Evolutionary conservation across 225 moss, liverwort and hornwort genomes (phyloP).

Genomic region (Physcomitrellopsis africana): DNA sequence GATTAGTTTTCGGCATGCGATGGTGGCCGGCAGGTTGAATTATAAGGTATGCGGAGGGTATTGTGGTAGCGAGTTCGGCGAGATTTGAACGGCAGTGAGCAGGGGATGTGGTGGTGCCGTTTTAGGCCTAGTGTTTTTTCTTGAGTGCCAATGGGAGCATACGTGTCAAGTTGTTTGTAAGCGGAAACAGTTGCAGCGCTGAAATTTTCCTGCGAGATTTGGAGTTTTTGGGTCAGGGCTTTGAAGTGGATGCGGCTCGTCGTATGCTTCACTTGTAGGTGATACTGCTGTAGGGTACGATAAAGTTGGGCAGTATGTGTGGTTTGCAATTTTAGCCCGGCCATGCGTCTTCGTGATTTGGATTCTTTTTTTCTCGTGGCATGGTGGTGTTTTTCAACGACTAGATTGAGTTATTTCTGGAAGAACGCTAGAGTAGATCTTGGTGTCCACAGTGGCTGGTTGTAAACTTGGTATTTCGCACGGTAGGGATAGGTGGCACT

Average conservation of each 20-base stretch:
- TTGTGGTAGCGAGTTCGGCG: neutral
- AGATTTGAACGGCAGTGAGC: neutral
- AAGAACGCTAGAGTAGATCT: conserved; percentile 3
- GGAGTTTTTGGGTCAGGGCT: conserved; percentile 1
- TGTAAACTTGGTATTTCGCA: neutral
- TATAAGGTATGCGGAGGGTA: neutral
- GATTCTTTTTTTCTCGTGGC: conserved; percentile 10
- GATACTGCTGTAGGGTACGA: conserved; percentile 13
- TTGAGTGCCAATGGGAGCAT: neutral
- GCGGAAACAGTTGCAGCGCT: neutral
- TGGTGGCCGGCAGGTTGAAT: neutral
- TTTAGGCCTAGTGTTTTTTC: neutral
- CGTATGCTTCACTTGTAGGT: conserved; percentile 13
- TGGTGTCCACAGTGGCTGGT: neutral
- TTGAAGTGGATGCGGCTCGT: neutral
- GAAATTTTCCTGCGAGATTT: conserved; percentile 3
- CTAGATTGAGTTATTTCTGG: neutral
- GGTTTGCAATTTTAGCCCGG: conserved; percentile 26
- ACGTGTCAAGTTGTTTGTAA: neutral
- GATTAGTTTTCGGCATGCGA: neutral
- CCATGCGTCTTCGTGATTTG: conserved; percentile 32
- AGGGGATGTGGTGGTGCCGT: neutral
- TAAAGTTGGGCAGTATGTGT: conserved; percentile 19
- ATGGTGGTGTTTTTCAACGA: neutral
- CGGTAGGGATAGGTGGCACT: neutral